These are phyloP conservation scores for Malassezia arunalokei DNA, from an alignment of 1,284 basidiomycete species.

Conservation along the genomic window DNA sequence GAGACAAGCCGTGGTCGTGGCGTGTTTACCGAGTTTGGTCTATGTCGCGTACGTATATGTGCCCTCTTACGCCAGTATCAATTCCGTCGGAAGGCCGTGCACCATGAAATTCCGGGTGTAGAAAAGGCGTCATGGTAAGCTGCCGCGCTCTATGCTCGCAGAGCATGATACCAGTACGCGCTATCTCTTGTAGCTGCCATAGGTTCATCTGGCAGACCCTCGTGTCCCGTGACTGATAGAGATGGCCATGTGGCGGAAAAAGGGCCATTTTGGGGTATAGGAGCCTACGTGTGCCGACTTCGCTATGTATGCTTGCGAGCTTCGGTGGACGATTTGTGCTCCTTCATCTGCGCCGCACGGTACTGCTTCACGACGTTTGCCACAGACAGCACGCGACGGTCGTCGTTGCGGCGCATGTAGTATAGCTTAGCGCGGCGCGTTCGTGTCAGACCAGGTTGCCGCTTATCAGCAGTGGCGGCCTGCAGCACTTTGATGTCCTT, in stretches of 20 bases:
- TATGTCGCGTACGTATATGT: slow-evolving; percentile 61
- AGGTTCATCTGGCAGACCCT: too few relatives aligned
- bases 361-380: slow-evolving; percentile 31
- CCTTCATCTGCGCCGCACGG: slow-evolving; percentile 10
- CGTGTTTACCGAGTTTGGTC: slow-evolving; percentile 72
- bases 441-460: slow-evolving; percentile 27
- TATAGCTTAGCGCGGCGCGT: slow-evolving; percentile 42
- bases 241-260: background rate
- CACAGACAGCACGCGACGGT: slow-evolving; percentile 30
- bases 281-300: background rate
- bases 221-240: background rate
- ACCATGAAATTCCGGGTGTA: slow-evolving; percentile 70
- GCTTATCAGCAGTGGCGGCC: slow-evolving; percentile 33
- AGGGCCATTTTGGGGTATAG: background rate
- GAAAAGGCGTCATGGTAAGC: slow-evolving; percentile 72
- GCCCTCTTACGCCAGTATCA: slow-evolving; percentile 56
- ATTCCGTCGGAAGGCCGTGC: slow-evolving; percentile 69
- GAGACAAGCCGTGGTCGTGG: slow-evolving; percentile 75
- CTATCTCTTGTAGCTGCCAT: too few relatives aligned
- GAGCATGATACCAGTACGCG: too few relatives aligned
- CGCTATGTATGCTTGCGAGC: background rate
- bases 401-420: slow-evolving; percentile 34
- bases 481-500: slow-evolving; percentile 40
- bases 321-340: background rate
- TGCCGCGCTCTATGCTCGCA: too few relatives aligned